Conservation (phyloP, 2,329 filamentous ascomycete species). For the Ploettnerulaceae sp. region DNA sequence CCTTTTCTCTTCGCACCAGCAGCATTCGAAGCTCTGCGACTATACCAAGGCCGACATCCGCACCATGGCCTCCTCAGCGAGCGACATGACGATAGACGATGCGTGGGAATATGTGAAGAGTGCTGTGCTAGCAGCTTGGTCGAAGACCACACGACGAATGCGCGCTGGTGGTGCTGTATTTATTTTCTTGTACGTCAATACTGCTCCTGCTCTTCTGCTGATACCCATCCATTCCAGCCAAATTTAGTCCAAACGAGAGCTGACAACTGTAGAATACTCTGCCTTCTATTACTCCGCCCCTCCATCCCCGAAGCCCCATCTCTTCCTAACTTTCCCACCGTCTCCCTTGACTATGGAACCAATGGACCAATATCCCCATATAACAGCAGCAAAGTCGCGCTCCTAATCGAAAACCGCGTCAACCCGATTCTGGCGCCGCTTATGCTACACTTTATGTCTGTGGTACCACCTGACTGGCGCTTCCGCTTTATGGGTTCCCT, state of each 20-base stretch:
- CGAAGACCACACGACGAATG: slow-evolving; percentile 30
- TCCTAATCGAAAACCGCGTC: slow-evolving; percentile 50
- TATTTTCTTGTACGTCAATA: slow-evolving; percentile 29
- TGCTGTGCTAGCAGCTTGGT: slow-evolving; percentile 24
- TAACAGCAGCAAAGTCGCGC: slow-evolving; percentile 39
- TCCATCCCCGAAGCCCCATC: slow-evolving; percentile 20
- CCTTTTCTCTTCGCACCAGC: not conserved
- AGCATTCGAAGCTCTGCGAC: not conserved
- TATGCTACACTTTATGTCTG: slow-evolving; percentile 51
- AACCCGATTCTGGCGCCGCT: slow-evolving; percentile 47
- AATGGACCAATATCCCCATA: slow-evolving; percentile 17
- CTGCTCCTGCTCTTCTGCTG: not conserved
- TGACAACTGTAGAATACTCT: slow-evolving; percentile 21
- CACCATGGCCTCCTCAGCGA: slow-evolving; percentile 21
- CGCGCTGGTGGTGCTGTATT: slow-evolving; percentile 26
- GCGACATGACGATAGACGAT: slow-evolving; percentile 32
- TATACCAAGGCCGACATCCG: not conserved
- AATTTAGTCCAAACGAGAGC: not conserved
- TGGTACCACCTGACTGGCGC: slow-evolving; percentile 53
- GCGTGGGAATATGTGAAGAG: slow-evolving; percentile 27
- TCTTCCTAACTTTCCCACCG: slow-evolving; percentile 21
- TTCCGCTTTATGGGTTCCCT: slow-evolving; percentile 52
- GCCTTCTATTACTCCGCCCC: slow-evolving; percentile 22
- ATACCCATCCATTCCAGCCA: not conserved
- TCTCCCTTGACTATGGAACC: slow-evolving; percentile 25